Conservation (phyloP, 2,329 filamentous ascomycete species). For the Aspergillus sp. region DNA sequence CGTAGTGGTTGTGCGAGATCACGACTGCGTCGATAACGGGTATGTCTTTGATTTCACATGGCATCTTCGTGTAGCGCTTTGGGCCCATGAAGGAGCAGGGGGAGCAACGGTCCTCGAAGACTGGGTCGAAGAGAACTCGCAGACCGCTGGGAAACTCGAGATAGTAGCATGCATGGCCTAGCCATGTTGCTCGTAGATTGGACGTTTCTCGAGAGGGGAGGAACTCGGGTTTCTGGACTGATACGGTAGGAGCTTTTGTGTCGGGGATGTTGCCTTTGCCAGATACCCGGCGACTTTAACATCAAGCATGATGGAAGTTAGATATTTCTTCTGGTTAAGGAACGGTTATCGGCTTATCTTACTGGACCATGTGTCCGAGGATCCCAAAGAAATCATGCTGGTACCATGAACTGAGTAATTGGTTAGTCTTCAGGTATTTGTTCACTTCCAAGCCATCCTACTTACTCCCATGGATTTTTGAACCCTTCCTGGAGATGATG, state of each 20-base stretch:
- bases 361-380: constrained; percentile 10
- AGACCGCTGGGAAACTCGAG: constrained; percentile 83
- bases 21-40: constrained; percentile 55
- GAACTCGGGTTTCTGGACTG: constrained; percentile 62
- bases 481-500: constrained; percentile 36
- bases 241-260: constrained; percentile 58
- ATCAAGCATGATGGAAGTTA: neutral
- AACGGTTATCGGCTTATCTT: constrained; percentile 1
- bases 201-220: constrained; percentile 52
- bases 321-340: neutral
- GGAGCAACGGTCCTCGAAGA: constrained; percentile 81
- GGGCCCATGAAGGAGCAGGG: constrained; percentile 66
- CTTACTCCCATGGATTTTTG: constrained; percentile 35
- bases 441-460: neutral
- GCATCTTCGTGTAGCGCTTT: constrained; percentile 68
- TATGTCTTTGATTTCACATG: constrained; percentile 71
- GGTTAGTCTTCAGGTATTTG: constrained; percentile 6
- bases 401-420: constrained; percentile 16
- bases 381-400: constrained; percentile 3
- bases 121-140: constrained; percentile 85
- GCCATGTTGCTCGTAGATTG: constrained; percentile 78
- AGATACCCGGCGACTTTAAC: constrained; percentile 36
- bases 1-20: constrained; percentile 89
- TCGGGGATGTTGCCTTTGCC: constrained; percentile 53
- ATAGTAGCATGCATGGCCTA: constrained; percentile 90